Conservation (phyloP, 225 moss, liverwort and hornwort genomes). For the Polytrichum commune region DNA sequence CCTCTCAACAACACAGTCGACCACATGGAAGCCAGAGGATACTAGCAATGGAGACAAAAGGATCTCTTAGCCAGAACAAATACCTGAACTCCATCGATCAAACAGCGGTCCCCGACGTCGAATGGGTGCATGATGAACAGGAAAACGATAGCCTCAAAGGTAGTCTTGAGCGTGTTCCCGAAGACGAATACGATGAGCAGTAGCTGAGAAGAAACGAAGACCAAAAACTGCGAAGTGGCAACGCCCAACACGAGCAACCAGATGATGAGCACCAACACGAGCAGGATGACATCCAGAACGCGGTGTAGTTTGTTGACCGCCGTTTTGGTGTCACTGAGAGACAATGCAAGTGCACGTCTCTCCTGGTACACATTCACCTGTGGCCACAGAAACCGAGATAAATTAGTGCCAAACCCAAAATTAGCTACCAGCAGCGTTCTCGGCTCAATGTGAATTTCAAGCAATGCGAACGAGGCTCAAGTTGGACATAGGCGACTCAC, state of each 20-base stretch:
- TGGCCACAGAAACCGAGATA: not conserved
- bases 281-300: slow-evolving; percentile 41
- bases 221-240: slow-evolving; percentile 52
- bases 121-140: slow-evolving; percentile 93
- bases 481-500: slow-evolving; percentile 22
- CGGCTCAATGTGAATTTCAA: too few species aligned
- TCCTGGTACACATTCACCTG: slow-evolving; percentile 65
- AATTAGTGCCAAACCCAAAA: not conserved
- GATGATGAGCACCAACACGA: slow-evolving; percentile 43
- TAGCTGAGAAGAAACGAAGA: slow-evolving; percentile 73
- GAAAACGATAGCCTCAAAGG: slow-evolving; percentile 85
- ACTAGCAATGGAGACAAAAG: not conserved
- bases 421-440: not conserved
- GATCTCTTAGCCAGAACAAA: not conserved
- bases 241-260: slow-evolving; percentile 59
- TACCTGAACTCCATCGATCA: slow-evolving; percentile 82
- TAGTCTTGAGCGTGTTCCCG: slow-evolving; percentile 80
- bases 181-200: slow-evolving; percentile 79
- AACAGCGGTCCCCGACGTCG: slow-evolving; percentile 91
- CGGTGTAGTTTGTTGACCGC: slow-evolving; percentile 65
- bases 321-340: slow-evolving; percentile 83
- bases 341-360: slow-evolving; percentile 58
- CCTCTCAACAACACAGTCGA: not conserved
- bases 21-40: not conserved
- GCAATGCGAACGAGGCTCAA: too few species aligned